phyloP scores from a whole-genome alignment of 1,284 basidiomycete species.

The Naganishia liquefaciens region DNA sequence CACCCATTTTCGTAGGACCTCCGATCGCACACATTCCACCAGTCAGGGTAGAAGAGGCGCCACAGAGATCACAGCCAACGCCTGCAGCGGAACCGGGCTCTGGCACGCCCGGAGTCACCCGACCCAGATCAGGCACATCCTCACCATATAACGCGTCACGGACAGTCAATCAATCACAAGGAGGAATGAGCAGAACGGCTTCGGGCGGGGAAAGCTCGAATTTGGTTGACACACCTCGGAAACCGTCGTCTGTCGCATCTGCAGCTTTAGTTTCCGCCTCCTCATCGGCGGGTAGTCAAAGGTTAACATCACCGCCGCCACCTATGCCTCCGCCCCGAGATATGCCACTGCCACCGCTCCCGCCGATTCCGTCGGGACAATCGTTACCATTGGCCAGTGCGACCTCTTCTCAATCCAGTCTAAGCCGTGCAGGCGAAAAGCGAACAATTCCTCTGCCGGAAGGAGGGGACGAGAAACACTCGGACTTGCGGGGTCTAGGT shows the following conservation, averaged over 20 bases:
- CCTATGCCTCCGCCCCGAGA: slow-evolving; percentile 29
- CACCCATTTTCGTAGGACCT: slow-evolving; percentile 5
- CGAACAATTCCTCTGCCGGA: neutral
- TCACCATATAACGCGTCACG: neutral
- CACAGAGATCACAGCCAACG: neutral
- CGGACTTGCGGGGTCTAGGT: neutral
- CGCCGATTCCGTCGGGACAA: slow-evolving; percentile 5
- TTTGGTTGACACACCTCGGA: slow-evolving; percentile 11
- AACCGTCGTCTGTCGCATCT: neutral
- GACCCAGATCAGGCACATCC: slow-evolving; percentile 2
- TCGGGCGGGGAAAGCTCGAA: neutral
- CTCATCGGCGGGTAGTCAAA: slow-evolving; percentile 10
- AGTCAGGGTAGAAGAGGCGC: neutral
- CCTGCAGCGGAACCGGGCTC: neutral
- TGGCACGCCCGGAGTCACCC: neutral
- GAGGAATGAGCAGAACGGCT: neutral
- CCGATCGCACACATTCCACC: neutral
- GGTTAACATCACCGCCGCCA: slow-evolving; percentile 29
- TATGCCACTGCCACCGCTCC: slow-evolving; percentile 30
- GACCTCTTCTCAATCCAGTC: neutral
- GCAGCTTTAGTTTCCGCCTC: slow-evolving; percentile 5
- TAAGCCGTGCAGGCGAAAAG: neutral
- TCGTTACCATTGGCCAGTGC: neutral
- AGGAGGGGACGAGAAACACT: neutral
- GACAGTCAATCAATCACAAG: slow-evolving; percentile 16